Evolutionary conservation across 2,329 filamentous ascomycete species (phyloP).

Genomic region (Paraconiothyrium brasiliense): DNA sequence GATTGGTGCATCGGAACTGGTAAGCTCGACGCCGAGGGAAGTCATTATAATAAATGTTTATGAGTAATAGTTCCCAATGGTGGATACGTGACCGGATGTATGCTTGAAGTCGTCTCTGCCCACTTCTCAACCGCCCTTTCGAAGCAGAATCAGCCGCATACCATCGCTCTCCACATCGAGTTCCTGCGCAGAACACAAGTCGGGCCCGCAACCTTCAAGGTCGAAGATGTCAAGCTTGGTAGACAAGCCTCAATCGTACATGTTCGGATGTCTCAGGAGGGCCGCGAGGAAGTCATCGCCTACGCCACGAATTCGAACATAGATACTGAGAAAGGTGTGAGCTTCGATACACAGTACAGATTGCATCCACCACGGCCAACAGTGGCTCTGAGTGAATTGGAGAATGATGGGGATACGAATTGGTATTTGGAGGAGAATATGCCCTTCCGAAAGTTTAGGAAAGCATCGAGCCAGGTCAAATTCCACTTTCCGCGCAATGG

Average conservation of each 20-base stretch:
- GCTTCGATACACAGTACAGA: constrained; percentile 64
- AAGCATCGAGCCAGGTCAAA: constrained; percentile 61
- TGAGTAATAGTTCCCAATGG: constrained; percentile 70
- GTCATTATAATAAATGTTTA: not conserved
- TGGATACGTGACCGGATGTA: constrained; percentile 71
- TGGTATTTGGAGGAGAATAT: constrained; percentile 58
- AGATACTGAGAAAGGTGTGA: constrained; percentile 65
- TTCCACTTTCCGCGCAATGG: constrained; percentile 62
- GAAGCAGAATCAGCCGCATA: constrained; percentile 68
- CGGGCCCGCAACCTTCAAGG: constrained; percentile 65
- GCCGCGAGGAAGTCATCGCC: constrained; percentile 69
- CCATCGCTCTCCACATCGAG: constrained; percentile 70
- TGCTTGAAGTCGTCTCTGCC: constrained; percentile 66
- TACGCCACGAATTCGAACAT: constrained; percentile 74
- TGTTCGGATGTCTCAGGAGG: constrained; percentile 65
- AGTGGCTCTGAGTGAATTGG: constrained; percentile 55
- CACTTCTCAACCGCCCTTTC: constrained; percentile 69
- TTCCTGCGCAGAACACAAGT: constrained; percentile 71
- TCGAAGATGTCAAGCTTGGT: constrained; percentile 72
- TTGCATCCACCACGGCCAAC: constrained; percentile 57
- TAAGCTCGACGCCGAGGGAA: constrained; percentile 41
- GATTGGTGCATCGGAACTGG: constrained; percentile 74
- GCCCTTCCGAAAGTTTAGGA: constrained; percentile 58
- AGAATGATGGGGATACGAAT: constrained; percentile 55
- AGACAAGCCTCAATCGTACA: constrained; percentile 71